These are phyloP conservation scores for Diplocarpon mali DNA, from an alignment of 2,329 filamentous ascomycete genomes.

Conservation along the genomic window DNA sequence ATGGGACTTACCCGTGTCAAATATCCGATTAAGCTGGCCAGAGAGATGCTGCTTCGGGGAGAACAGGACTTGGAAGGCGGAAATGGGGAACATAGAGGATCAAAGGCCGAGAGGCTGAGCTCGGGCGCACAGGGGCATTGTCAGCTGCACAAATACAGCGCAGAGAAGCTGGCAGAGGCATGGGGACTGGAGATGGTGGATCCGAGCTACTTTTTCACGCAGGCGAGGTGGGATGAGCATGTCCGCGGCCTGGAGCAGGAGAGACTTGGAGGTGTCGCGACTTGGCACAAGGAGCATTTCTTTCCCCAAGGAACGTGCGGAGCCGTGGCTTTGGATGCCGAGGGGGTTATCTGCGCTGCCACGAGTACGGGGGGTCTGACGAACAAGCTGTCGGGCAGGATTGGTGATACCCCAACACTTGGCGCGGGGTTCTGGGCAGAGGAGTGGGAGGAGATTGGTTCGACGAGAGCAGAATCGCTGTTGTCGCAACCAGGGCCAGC, in stretches of 20 bases:
- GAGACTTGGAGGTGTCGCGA: constrained; percentile 32
- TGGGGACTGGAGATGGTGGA: constrained; percentile 62
- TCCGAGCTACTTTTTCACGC: constrained; percentile 67
- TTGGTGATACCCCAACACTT: constrained; percentile 76
- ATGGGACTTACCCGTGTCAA: constrained; percentile 64
- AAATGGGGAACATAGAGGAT: constrained; percentile 8
- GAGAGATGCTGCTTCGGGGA: constrained; percentile 56
- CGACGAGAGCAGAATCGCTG: constrained; percentile 19
- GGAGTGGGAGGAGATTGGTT: constrained; percentile 52
- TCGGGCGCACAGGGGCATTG: constrained; percentile 52
- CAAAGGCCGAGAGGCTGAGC: constrained; percentile 9
- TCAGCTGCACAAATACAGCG: constrained; percentile 54
- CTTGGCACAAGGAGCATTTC: constrained; percentile 52
- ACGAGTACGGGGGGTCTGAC: constrained; percentile 69
- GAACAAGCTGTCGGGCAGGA: constrained; percentile 75
- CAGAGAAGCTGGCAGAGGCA: constrained; percentile 54
- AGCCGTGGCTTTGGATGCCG: constrained; percentile 68
- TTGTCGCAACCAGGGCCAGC: constrained; percentile 23
- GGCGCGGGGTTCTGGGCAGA: constrained; percentile 89
- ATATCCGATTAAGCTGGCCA: constrained; percentile 68
- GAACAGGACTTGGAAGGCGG: constrained; percentile 46
- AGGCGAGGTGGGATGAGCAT: constrained; percentile 71
- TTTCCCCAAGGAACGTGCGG: constrained; percentile 78
- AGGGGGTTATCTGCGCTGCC: constrained; percentile 60
- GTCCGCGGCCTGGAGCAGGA: constrained; percentile 42